Evolutionary conservation across 441 rosid species (phyloP).

Genomic region (Breynia disticha): DNA sequence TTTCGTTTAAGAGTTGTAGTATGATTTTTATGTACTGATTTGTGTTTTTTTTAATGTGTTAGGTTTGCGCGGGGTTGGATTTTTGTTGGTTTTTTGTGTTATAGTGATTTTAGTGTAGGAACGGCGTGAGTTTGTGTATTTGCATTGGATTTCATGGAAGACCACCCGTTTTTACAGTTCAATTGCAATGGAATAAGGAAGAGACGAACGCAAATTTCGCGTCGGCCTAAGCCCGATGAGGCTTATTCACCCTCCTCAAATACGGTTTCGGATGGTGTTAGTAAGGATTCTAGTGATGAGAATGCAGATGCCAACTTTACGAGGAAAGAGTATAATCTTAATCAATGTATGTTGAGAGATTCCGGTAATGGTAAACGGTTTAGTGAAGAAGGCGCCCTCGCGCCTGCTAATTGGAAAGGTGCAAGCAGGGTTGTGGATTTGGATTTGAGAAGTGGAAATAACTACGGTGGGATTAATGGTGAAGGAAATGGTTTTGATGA

Average conservation of each 20-base stretch:
- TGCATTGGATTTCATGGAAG: constrained; percentile 41
- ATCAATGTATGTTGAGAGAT: constrained; percentile 43
- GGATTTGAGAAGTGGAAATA: constrained; percentile 15
- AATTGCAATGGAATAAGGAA: constrained; percentile 43
- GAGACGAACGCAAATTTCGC: constrained; percentile 56
- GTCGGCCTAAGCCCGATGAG: constrained; percentile 58
- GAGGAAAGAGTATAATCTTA: constrained; percentile 66
- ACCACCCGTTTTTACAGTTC: constrained; percentile 22
- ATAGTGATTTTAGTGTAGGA: constrained; percentile 14
- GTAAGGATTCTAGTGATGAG: constrained; percentile 67
- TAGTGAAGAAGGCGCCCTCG: constrained; percentile 72
- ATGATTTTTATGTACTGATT: constrained; percentile 8
- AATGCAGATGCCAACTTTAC: constrained; percentile 37
- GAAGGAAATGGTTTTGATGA: constrained; percentile 35
- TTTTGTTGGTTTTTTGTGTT: constrained; percentile 4
- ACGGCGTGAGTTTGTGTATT: constrained; percentile 9
- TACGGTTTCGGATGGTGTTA: constrained; percentile 35
- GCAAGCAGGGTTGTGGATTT: constrained; percentile 18
- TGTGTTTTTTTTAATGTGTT: constrained; percentile 7
- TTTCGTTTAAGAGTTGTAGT: neutral
- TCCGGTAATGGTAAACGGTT: constrained; percentile 29
- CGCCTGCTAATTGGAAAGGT: constrained; percentile 65
- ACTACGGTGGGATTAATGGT: constrained; percentile 31
- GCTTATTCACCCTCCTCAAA: constrained; percentile 28
- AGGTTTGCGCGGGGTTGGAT: constrained; percentile 6